A percentile compares a stretch with the other conserved stretches of the same genome.
phyloP scores from a whole-genome alignment of 2,329 filamentous ascomycete species.

The Elsinoe fawcettii region DNA sequence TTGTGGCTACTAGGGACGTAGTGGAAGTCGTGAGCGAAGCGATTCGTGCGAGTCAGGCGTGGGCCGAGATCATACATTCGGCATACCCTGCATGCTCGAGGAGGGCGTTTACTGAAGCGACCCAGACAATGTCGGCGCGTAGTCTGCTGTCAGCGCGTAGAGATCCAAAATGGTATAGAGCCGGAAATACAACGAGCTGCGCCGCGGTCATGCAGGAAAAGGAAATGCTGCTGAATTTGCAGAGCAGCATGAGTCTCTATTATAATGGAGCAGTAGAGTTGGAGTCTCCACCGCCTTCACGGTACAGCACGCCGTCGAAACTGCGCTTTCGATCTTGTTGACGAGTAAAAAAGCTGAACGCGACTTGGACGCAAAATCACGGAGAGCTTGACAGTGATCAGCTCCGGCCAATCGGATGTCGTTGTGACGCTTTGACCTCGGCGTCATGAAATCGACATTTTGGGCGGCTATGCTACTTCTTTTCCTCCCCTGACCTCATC shows the following conservation, averaged over 20 bases:
- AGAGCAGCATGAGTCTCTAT: not conserved
- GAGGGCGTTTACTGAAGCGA: constrained; percentile 6
- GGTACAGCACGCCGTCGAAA: not conserved
- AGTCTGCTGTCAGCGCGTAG: constrained; percentile 4
- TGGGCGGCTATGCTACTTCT: constrained; percentile 11
- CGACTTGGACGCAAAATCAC: not conserved
- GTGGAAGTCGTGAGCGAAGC: too few species aligned
- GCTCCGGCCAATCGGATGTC: not conserved
- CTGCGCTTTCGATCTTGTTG: not conserved
- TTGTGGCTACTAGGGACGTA: too few species aligned
- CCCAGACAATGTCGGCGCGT: constrained; percentile 1
- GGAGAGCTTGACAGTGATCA: not conserved
- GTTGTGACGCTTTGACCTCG: not conserved
- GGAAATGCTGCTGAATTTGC: not conserved
- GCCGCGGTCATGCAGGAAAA: not conserved
- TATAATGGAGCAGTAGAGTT: not conserved
- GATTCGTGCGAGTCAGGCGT: too few species aligned
- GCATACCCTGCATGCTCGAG: not conserved
- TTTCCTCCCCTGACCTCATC: not conserved
- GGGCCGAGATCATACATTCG: too few species aligned
- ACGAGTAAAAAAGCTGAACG: not conserved
- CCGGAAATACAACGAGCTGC: constrained; percentile 4
- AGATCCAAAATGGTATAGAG: not conserved
- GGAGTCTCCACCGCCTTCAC: not conserved
- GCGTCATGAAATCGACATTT: constrained; percentile 1